Evolutionary conservation across 2,329 filamentous ascomycete species (phyloP).

Genomic region (Dactylellina leptospora): DNA sequence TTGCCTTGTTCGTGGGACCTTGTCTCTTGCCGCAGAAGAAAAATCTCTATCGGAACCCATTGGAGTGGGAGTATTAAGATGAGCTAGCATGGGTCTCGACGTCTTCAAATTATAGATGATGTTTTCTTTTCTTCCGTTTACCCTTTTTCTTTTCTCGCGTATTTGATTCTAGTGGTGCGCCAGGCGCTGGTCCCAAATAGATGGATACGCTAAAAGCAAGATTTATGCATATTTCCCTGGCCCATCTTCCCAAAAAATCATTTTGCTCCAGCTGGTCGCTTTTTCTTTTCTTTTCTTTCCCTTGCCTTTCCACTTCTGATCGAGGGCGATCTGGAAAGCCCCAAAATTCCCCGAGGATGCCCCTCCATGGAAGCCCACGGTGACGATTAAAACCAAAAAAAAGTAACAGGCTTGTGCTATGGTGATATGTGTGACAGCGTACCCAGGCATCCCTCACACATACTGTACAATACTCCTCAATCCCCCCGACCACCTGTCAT

Average conservation of each 20-base stretch:
- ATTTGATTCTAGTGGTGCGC: conserved; percentile 50
- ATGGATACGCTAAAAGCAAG: conserved; percentile 51
- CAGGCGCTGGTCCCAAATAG: conserved; percentile 49
- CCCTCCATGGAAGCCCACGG: neutral
- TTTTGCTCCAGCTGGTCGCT: neutral
- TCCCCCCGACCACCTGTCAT: conserved; percentile 45
- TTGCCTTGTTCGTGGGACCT: conserved; percentile 39
- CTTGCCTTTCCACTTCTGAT: conserved; percentile 20
- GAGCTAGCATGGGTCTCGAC: conserved; percentile 52
- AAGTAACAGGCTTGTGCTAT: neutral
- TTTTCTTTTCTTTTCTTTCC: conserved; percentile 24
- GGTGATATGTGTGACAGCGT: conserved; percentile 19
- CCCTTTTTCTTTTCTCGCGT: conserved; percentile 42
- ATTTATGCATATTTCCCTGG: conserved; percentile 52
- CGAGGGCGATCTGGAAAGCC: conserved; percentile 45
- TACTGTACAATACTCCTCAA: neutral
- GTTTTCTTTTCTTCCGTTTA: conserved; percentile 40
- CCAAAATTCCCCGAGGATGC: conserved; percentile 49
- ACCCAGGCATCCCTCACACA: neutral
- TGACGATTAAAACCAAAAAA: neutral
- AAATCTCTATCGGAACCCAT: conserved; percentile 51
- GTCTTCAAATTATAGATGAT: conserved; percentile 47
- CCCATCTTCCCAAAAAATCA: conserved; percentile 16
- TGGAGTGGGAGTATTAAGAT: conserved; percentile 54
- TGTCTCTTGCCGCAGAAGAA: conserved; percentile 50